Evolutionary conservation across 176 grass and related monocot genomes (phyloP).

Genomic region (Musa itinerans): DNA sequence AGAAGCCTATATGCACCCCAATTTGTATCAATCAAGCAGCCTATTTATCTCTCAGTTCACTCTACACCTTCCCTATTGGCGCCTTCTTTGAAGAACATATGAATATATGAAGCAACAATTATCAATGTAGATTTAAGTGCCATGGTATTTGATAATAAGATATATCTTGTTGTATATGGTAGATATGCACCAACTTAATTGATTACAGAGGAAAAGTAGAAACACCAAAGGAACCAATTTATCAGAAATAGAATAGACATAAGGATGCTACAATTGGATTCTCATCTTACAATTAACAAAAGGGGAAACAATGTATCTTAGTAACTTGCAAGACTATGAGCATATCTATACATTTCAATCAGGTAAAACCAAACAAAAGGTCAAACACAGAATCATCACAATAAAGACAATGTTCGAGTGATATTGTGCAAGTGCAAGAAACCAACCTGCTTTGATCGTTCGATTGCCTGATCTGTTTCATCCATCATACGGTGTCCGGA

Average conservation of each 20-base stretch:
- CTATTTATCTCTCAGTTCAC: no score
- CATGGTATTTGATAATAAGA: not conserved
- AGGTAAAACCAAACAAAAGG: not conserved
- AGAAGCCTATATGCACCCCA: no score
- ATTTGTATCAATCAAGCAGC: no score
- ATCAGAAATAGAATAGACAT: not conserved
- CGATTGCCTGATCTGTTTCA: conserved; percentile 92
- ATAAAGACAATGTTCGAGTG: no score
- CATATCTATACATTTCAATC: not conserved
- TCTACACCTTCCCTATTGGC: no score
- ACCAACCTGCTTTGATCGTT: conserved; percentile 51
- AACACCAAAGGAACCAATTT: not conserved
- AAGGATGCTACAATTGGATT: no score
- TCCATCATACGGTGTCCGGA: conserved; percentile 68
- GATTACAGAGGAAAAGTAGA: not conserved
- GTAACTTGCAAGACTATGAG: not conserved
- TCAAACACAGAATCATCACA: not conserved
- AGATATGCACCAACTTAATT: not conserved
- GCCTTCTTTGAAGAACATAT: no score
- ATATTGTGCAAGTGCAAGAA: not conserved
- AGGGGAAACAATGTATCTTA: not conserved
- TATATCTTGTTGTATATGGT: not conserved
- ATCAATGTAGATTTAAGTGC: not conserved
- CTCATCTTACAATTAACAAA: no score
- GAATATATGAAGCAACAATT: not conserved